Conservation (phyloP, 2,329 filamentous ascomycete genomes). For the Aureobasidium sp. region DNA sequence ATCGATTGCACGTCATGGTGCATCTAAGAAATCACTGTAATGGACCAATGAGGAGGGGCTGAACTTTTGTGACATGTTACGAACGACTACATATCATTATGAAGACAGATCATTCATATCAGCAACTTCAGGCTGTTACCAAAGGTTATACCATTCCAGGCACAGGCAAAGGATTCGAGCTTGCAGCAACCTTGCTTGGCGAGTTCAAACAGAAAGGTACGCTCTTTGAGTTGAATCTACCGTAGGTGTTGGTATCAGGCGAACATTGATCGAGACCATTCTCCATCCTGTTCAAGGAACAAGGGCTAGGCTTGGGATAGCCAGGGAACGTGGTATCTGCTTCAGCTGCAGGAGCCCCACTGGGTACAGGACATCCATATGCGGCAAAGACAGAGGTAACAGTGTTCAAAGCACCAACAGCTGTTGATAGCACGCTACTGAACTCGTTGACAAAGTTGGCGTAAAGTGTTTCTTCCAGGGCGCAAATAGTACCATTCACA, state of each 20-base stretch:
- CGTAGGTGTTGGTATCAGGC: conserved; percentile 13
- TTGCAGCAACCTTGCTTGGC: conserved; percentile 8
- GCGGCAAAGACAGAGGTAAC: conserved; percentile 1
- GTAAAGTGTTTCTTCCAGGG: conserved; percentile 6
- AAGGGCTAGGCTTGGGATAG: conserved; percentile 6
- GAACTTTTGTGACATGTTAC: too few species aligned
- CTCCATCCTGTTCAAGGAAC: conserved; percentile 13
- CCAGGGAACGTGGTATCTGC: background rate
- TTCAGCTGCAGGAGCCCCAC: conserved; percentile 5
- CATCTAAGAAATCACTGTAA: too few species aligned
- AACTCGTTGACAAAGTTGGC: conserved; percentile 17
- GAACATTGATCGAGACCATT: conserved; percentile 17
- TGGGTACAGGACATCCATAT: conserved; percentile 16
- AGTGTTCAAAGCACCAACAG: conserved; percentile 4
- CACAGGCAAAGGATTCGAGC: conserved; percentile 6
- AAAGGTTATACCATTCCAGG: conserved; percentile 7
- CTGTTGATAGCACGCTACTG: conserved; percentile 6
- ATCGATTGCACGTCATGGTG: too few species aligned
- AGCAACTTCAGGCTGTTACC: too few species aligned
- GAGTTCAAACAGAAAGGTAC: conserved; percentile 12
- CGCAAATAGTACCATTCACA: conserved; percentile 13
- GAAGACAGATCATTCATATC: too few species aligned
- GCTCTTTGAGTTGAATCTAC: conserved; percentile 12
- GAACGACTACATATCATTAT: too few species aligned
- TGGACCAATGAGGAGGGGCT: too few species aligned